Evolutionary conservation across 2,329 filamentous ascomycete species (phyloP).

Genomic region (Pseudopithomyces chartarum): DNA sequence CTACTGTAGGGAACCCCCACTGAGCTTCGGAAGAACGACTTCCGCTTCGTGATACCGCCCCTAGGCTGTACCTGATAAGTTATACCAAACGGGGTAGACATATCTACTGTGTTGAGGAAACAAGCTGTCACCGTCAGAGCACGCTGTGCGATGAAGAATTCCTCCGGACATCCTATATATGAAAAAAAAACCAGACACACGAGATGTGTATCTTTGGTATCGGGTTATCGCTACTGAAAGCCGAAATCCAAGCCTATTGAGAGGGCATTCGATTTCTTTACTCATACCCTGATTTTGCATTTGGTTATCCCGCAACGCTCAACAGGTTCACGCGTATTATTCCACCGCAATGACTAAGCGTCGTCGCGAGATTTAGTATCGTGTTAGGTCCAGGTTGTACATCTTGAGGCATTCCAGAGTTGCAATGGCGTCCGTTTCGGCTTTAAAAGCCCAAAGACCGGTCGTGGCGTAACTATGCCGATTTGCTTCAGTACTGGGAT

Average conservation of each 20-base stretch:
- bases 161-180: not conserved
- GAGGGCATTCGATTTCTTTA: not conserved
- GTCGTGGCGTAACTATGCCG: not conserved
- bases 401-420: not conserved
- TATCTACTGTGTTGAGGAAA: not conserved
- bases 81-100: not conserved
- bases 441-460: not conserved
- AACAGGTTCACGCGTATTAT: not conserved
- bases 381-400: not conserved
- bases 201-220: not conserved
- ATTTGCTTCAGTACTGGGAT: constrained; percentile 1
- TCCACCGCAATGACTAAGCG: not conserved
- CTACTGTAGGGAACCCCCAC: not conserved
- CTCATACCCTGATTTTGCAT: not conserved
- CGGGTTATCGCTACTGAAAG: not conserved
- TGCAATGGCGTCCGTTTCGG: not conserved
- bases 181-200: not conserved
- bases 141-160: not conserved
- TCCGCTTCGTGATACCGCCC: not conserved
- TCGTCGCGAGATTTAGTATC: not conserved
- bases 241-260: not conserved
- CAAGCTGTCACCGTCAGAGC: not conserved
- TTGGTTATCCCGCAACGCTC: not conserved
- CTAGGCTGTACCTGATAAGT: not conserved
- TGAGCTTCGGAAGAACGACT: not conserved